Conservation (phyloP, 805 yeast species). For the Wickerhamomyces queroliae region DNA sequence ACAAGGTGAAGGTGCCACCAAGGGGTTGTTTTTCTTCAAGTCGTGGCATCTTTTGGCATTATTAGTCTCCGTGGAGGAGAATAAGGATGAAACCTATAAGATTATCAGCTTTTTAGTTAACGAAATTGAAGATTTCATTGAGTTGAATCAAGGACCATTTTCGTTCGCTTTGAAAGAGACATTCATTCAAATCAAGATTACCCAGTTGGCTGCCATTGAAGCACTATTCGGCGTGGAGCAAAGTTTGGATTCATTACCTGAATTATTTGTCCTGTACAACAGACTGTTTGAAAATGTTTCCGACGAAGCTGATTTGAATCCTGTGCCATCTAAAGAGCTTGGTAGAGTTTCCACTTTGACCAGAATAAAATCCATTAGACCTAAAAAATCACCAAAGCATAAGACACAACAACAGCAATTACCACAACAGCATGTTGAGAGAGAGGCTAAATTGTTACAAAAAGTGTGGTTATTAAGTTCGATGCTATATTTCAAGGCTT, state of each 20-base stretch:
- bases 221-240: conserved; percentile 49
- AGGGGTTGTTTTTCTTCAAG: conserved; percentile 49
- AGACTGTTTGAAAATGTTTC: conserved; percentile 34
- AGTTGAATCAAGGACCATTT: conserved; percentile 8
- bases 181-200: conserved; percentile 63
- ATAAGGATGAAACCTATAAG: conserved; percentile 47
- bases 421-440: background rate
- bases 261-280: conserved; percentile 54
- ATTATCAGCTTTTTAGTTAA: conserved; percentile 48
- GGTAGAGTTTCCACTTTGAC: conserved; percentile 5
- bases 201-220: conserved; percentile 68
- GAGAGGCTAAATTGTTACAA: conserved; percentile 40
- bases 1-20: conserved; percentile 5
- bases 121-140: conserved; percentile 29
- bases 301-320: background rate
- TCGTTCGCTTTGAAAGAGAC: conserved; percentile 13
- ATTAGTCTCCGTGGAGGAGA: conserved; percentile 57
- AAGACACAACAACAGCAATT: conserved; percentile 5
- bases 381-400: background rate
- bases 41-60: conserved; percentile 66
- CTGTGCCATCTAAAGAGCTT: background rate
- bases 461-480: conserved; percentile 74
- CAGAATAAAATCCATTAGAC: conserved; percentile 14
- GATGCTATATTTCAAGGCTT: conserved; percentile 52
- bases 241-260: conserved; percentile 61